Percentiles rank a stretch among this genome's conserved stretches.
Evolutionary conservation across 257 asterid genomes (phyloP).

Genomic region (Scutellaria minor): DNA sequence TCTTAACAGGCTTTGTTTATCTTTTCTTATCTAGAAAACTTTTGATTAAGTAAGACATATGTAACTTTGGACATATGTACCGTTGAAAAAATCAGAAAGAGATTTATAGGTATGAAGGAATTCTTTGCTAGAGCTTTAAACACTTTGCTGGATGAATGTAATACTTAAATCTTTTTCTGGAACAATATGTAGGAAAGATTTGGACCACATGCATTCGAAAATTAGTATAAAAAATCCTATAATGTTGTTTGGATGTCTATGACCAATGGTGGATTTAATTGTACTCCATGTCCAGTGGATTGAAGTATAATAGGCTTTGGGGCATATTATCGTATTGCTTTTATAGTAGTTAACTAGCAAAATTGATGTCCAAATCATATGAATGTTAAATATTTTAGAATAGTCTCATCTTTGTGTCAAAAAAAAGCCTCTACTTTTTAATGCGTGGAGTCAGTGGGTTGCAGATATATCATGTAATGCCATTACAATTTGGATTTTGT

Average conservation of each 20-base stretch:
- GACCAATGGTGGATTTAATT: neutral
- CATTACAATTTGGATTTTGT: neutral
- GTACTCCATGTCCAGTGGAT: constrained; percentile 7
- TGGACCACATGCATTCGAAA: constrained; percentile 10
- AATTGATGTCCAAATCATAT: neutral
- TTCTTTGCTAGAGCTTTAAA: neutral
- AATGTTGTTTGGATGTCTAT: constrained; percentile 17
- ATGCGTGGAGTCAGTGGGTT: neutral
- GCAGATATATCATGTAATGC: neutral
- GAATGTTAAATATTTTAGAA: neutral
- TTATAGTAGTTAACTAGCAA: constrained; percentile 11
- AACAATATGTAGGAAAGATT: constrained; percentile 8
- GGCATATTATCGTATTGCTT: neutral
- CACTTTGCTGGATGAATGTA: neutral
- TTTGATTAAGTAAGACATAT: neutral
- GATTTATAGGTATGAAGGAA: constrained; percentile 8
- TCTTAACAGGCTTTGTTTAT: neutral
- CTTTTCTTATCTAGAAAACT: neutral
- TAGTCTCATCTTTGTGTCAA: neutral
- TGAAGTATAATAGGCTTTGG: neutral
- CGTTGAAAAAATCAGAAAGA: neutral
- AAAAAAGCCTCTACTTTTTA: too few relatives aligned
- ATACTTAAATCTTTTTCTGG: neutral
- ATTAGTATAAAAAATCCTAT: neutral
- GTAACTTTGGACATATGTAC: neutral